phyloP scores from a whole-genome alignment of 2,329 filamentous ascomycete species.

The Mollisiaceae sp. region DNA sequence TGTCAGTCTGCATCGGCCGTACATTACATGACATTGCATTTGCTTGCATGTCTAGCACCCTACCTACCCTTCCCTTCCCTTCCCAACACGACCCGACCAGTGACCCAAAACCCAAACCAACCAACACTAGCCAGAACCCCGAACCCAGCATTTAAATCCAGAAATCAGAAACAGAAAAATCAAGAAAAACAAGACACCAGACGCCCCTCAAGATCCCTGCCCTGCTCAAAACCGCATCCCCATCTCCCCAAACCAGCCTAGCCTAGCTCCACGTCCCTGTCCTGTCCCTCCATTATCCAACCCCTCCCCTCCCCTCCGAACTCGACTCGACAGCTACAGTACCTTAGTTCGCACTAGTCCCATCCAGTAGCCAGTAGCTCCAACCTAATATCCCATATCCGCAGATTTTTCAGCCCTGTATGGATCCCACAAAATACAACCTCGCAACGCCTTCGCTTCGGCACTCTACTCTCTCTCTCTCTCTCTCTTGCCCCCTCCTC shows the following conservation, averaged over 20 bases:
- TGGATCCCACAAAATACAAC: constrained; percentile 6
- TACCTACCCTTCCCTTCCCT: not conserved
- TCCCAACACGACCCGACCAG: not conserved
- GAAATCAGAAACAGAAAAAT: too few species aligned
- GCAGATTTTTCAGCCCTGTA: constrained; percentile 16
- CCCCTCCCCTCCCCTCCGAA: too few species aligned
- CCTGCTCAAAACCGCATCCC: constrained; percentile 3
- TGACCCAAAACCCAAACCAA: too few species aligned
- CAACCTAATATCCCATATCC: not conserved
- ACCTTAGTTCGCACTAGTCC: too few species aligned
- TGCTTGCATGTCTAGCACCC: constrained; percentile 2
- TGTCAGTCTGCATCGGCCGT: not conserved
- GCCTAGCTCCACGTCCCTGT: not conserved
- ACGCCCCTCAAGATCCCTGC: constrained; percentile 5
- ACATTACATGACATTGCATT: constrained; percentile 17
- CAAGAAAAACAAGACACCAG: not conserved
- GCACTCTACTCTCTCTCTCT: too few species aligned
- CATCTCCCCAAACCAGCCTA: not conserved
- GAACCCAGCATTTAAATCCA: too few species aligned
- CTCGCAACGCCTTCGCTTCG: not conserved
- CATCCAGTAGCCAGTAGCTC: too few species aligned
- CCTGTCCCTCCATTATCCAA: too few species aligned
- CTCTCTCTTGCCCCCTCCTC: too few species aligned
- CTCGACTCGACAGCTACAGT: too few species aligned
- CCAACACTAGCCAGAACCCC: too few species aligned